Conservation (phyloP, 257 asterid genomes). For the Lithospermum erythrorhizon region DNA sequence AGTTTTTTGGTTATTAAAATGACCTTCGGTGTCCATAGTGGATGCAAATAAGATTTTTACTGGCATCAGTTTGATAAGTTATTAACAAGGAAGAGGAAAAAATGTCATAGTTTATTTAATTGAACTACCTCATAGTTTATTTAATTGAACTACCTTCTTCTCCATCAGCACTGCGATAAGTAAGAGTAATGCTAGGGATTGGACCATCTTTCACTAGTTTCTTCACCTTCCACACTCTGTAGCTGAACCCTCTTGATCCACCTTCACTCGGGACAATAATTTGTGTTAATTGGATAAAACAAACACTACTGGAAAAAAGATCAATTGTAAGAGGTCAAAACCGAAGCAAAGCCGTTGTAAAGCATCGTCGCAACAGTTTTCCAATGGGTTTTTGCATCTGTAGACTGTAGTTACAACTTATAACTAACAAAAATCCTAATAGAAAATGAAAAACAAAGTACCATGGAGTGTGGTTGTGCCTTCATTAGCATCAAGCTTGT, state of each 20-base stretch:
- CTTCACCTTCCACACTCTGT: slow-evolving; percentile 54
- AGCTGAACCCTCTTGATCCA: slow-evolving; percentile 62
- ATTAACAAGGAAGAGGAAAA: too few species aligned
- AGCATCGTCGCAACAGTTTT: too few species aligned
- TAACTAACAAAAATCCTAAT: slow-evolving; percentile 45
- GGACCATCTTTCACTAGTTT: slow-evolving; percentile 25
- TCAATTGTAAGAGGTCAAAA: too few species aligned
- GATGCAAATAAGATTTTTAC: too few species aligned
- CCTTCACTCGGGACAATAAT: slow-evolving; percentile 25
- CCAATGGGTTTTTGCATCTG: slow-evolving; percentile 31
- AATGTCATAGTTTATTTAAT: too few species aligned
- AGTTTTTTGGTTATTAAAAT: too few species aligned
- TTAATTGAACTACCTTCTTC: slow-evolving; percentile 45
- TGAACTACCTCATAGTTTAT: slow-evolving; percentile 25
- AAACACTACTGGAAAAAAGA: too few species aligned
- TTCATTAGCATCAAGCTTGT: slow-evolving; percentile 59
- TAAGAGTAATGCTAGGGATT: slow-evolving; percentile 43
- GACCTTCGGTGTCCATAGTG: too few species aligned
- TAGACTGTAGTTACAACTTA: too few species aligned
- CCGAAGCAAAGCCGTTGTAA: too few species aligned
- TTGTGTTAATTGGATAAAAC: too few species aligned
- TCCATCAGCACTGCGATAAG: slow-evolving; percentile 58
- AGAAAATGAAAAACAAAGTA: slow-evolving; percentile 35
- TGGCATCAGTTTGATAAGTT: too few species aligned
- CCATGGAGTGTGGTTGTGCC: slow-evolving; percentile 65